Conservation (phyloP, 73 alveolate species). For the Breviolum minutum region DNA sequence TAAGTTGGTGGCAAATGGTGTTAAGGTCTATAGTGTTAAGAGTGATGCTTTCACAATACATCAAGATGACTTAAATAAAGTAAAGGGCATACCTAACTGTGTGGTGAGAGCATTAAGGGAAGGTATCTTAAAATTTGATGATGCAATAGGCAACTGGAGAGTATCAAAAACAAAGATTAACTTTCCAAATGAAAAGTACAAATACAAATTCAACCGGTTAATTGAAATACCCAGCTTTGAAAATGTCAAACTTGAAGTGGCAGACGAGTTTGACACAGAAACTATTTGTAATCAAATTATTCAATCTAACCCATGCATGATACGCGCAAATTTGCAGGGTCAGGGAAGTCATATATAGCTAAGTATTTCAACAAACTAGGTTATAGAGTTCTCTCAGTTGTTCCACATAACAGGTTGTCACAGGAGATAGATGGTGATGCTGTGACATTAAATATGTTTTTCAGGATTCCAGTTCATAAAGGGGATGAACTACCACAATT, state of each 20-base stretch:
- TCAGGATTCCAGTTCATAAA: conserved; percentile 13
- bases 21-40: too few relatives aligned
- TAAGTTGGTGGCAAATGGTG: too few relatives aligned
- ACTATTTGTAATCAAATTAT: not conserved
- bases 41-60: too few relatives aligned
- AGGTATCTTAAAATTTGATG: too few relatives aligned
- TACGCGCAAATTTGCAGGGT: not conserved
- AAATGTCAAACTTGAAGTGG: not conserved
- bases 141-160: not conserved
- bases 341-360: not conserved
- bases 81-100: too few relatives aligned
- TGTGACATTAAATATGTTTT: conserved; percentile 4
- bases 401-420: not conserved
- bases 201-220: not conserved
- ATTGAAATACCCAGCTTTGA: too few relatives aligned
- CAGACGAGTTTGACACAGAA: not conserved
- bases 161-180: not conserved
- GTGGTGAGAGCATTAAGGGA: too few relatives aligned
- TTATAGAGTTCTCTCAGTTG: not conserved
- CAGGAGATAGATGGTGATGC: conserved; percentile 47
- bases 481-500: conserved; percentile 15
- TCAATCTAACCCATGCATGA: not conserved
- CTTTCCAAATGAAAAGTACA: not conserved
- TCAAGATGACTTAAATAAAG: too few relatives aligned
- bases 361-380: not conserved